A percentile compares a stretch with the other conserved stretches of the same genome.
These are phyloP conservation scores for Serendipita sp. DNA, from an alignment of 768 basidiomycete genomes.

Conservation along the genomic window DNA sequence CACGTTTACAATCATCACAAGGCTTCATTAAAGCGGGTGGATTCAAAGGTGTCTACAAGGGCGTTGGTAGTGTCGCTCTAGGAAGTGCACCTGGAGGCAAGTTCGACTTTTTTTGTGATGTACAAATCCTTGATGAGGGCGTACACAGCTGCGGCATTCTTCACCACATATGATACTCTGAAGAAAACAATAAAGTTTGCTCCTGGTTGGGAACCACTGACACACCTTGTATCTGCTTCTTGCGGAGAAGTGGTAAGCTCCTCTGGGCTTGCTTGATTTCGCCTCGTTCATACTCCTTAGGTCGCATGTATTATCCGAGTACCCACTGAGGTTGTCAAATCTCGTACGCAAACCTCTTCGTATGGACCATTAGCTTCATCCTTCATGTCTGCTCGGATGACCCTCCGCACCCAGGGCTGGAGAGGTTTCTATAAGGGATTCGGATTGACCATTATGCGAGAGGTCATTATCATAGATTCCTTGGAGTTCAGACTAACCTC, in stretches of 20 bases:
- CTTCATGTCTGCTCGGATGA: slow-evolving; percentile 17
- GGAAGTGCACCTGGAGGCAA: slow-evolving; percentile 92
- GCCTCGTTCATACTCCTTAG: not conserved
- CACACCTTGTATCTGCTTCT: slow-evolving; percentile 37
- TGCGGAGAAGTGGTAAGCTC: slow-evolving; percentile 36
- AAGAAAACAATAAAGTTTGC: slow-evolving; percentile 57
- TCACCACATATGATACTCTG: slow-evolving; percentile 80
- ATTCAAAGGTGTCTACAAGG: slow-evolving; percentile 80
- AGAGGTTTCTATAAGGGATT: slow-evolving; percentile 32
- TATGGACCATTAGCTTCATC: slow-evolving; percentile 20
- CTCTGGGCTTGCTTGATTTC: not conserved
- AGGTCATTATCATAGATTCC: slow-evolving; percentile 19
- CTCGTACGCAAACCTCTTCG: slow-evolving; percentile 25
- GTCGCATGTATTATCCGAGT: slow-evolving; percentile 30
- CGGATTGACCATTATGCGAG: slow-evolving; percentile 28
- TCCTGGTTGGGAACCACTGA: slow-evolving; percentile 44
- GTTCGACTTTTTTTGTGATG: slow-evolving; percentile 7
- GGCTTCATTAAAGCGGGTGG: slow-evolving; percentile 80
- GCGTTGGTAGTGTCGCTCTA: slow-evolving; percentile 83
- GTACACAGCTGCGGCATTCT: slow-evolving; percentile 77
- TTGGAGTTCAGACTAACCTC: not conserved
- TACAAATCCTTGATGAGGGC: slow-evolving; percentile 4
- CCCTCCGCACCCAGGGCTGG: slow-evolving; percentile 21
- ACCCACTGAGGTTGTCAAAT: slow-evolving; percentile 34
- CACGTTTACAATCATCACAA: slow-evolving; percentile 74